Conservation (phyloP, 2,329 filamentous ascomycete genomes). For the Pyrenochaeta sp. region DNA sequence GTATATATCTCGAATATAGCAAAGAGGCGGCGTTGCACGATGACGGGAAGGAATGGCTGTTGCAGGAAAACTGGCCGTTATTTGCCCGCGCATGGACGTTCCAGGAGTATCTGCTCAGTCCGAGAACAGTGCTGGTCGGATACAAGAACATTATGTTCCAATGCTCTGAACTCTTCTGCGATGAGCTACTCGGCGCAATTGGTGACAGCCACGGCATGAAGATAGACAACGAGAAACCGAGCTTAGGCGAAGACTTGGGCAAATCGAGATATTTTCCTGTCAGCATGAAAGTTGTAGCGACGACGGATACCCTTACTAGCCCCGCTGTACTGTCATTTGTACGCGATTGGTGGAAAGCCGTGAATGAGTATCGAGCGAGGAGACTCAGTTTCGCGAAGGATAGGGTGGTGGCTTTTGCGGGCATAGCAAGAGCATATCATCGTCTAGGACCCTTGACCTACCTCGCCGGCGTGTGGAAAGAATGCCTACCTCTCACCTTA, state of each 20-base stretch:
- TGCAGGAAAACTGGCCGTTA: slow-evolving; percentile 16
- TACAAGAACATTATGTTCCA: slow-evolving; percentile 22
- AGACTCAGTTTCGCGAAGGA: slow-evolving; percentile 7
- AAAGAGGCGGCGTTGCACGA: background rate
- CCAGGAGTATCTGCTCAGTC: slow-evolving; percentile 24
- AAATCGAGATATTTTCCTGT: slow-evolving; percentile 16
- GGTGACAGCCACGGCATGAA: background rate
- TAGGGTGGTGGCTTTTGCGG: slow-evolving; percentile 16
- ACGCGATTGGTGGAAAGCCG: slow-evolving; percentile 1
- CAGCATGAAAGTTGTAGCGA: background rate
- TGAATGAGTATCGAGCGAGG: slow-evolving; percentile 14
- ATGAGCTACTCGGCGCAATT: slow-evolving; percentile 13
- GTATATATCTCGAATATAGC: slow-evolving; percentile 12
- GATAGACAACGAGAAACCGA: background rate
- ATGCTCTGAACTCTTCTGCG: slow-evolving; percentile 14
- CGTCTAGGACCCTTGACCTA: slow-evolving; percentile 9
- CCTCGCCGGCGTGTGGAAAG: slow-evolving; percentile 13
- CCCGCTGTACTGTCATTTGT: background rate
- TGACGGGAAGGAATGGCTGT: slow-evolving; percentile 5
- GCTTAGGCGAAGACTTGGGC: background rate
- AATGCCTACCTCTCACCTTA: slow-evolving; percentile 3
- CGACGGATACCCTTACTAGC: no score
- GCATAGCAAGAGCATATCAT: slow-evolving; percentile 9
- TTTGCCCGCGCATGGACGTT: slow-evolving; percentile 28
- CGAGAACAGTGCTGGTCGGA: slow-evolving; percentile 20